Conservation (phyloP, 257 asterid species). For the Solanum virginianum region DNA sequence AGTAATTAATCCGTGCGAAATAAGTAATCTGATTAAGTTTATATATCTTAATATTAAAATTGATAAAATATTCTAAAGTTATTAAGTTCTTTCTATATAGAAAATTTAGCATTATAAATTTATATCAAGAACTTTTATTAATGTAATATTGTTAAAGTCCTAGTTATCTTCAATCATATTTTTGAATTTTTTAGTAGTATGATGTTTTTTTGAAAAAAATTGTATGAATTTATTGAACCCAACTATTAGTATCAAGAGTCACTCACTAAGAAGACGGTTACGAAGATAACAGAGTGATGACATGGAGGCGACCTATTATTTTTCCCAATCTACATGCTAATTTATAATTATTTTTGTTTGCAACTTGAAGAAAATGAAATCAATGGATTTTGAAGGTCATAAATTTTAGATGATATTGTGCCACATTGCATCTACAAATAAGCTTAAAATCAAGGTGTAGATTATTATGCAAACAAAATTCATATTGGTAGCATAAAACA, state of each 20-base stretch:
- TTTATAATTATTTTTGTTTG: neutral
- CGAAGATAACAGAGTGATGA: no score
- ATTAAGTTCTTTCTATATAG: no score
- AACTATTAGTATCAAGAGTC: no score
- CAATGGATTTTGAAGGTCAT: neutral
- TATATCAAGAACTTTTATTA: no score
- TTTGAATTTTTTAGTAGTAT: no score
- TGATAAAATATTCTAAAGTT: no score
- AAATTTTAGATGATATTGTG: neutral
- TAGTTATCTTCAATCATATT: no score
- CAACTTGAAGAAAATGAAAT: neutral
- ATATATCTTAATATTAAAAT: no score
- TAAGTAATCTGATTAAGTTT: no score
- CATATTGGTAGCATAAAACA: neutral
- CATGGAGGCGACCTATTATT: neutral
- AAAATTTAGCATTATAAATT: no score
- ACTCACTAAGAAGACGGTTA: fast-evolving
- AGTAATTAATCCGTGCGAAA: no score
- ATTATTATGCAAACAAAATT: neutral
- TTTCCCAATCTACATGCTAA: neutral
- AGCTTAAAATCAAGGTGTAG: neutral
- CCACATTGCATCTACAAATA: neutral
- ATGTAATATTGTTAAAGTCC: no score
- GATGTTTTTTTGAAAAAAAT: neutral
- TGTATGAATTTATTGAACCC: neutral